phyloP scores from a whole-genome alignment of 1,139 yeast species.

The Suhomyces kunorum region DNA sequence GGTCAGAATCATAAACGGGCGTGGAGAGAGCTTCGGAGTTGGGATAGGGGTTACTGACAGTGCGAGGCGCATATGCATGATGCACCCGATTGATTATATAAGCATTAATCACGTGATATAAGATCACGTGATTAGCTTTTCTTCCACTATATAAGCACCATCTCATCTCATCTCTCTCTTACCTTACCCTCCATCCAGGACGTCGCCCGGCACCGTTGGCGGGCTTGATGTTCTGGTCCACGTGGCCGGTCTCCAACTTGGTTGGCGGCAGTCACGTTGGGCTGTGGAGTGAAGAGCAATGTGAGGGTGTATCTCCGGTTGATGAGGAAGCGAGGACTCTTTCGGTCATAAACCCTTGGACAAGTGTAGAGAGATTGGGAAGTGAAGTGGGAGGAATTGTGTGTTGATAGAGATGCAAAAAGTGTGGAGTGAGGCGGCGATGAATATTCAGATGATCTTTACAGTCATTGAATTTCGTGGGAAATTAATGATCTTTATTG shows the following conservation, averaged over 20 bases:
- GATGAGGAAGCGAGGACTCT: slow-evolving; percentile 44
- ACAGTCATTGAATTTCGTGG: too few relatives aligned
- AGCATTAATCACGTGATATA: neutral
- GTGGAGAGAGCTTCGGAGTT: neutral
- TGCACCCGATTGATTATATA: neutral
- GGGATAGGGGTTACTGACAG: neutral
- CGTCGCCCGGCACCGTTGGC: slow-evolving; percentile 33
- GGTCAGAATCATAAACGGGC: neutral
- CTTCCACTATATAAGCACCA: slow-evolving; percentile 4
- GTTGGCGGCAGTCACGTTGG: slow-evolving; percentile 10
- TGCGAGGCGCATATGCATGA: neutral
- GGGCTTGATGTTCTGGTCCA: slow-evolving; percentile 39
- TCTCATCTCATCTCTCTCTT: neutral
- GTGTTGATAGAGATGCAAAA: neutral
- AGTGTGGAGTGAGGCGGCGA: too few relatives aligned
- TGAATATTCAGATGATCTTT: too few relatives aligned
- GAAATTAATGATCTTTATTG: too few relatives aligned
- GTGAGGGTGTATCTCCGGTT: slow-evolving; percentile 51
- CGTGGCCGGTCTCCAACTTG: slow-evolving; percentile 13
- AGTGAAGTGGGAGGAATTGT: neutral
- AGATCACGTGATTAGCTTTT: slow-evolving; percentile 1
- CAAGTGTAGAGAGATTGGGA: slow-evolving; percentile 24
- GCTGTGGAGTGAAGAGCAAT: slow-evolving; percentile 29
- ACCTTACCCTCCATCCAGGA: slow-evolving; percentile 31
- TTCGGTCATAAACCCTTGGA: slow-evolving; percentile 51